Evolutionary conservation across 2,329 filamentous ascomycete species (phyloP).

Genomic region (Sphaerulina vaccinii): DNA sequence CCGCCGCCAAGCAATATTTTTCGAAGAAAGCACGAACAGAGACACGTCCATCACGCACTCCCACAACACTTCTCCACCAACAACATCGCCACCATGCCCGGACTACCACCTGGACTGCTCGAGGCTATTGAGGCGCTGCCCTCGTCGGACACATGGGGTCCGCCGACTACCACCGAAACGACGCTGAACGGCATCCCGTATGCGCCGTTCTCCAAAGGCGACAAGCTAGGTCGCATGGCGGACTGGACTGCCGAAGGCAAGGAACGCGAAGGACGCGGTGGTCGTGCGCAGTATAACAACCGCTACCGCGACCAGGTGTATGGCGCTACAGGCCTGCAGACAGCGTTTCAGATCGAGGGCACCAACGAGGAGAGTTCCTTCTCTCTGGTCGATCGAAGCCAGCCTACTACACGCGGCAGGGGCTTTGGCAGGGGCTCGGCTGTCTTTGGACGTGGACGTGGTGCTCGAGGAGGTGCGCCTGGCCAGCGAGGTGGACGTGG

Average conservation of each 20-base stretch:
- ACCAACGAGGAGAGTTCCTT: slow-evolving; percentile 91
- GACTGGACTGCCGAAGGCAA: slow-evolving; percentile 96
- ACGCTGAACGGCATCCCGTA: slow-evolving; percentile 94
- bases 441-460: slow-evolving; percentile 73
- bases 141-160: slow-evolving; percentile 67
- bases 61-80: not conserved
- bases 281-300: slow-evolving; percentile 84
- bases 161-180: slow-evolving; percentile 75
- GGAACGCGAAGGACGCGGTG: slow-evolving; percentile 67
- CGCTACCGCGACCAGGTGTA: slow-evolving; percentile 97
- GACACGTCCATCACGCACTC: not conserved
- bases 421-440: slow-evolving; percentile 81
- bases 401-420: slow-evolving; percentile 79
- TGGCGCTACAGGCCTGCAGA: slow-evolving; percentile 75
- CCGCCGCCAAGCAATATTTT: too few species aligned
- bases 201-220: slow-evolving; percentile 96
- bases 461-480: slow-evolving; percentile 68
- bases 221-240: slow-evolving; percentile 98
- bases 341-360: slow-evolving; percentile 81
- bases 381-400: slow-evolving; percentile 94
- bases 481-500: slow-evolving; percentile 67
- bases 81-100: slow-evolving; percentile 9
- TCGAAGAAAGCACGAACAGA: too few species aligned
- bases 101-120: slow-evolving; percentile 34
- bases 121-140: slow-evolving; percentile 51